Conservation (phyloP, 768 basidiomycete species). For the Suillus weaverae region DNA sequence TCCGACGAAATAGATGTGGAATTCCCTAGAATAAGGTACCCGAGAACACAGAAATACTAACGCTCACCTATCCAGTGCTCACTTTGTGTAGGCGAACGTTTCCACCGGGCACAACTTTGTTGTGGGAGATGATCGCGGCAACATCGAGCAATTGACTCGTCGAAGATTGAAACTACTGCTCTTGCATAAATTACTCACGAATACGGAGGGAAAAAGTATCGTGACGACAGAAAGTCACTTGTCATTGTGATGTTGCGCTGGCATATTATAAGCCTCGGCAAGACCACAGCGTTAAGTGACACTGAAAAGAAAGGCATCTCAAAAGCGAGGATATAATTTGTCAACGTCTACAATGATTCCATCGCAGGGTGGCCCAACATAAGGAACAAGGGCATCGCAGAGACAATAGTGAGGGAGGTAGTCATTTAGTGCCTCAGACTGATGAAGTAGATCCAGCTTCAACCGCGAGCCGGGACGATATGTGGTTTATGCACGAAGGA, state of each 20-base stretch:
- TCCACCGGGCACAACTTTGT: no score
- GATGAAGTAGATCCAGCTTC: no score
- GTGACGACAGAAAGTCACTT: no score
- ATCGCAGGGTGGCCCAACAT: no score
- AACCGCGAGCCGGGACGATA: not conserved
- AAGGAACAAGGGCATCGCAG: no score
- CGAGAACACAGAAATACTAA: not conserved
- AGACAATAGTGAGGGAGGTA: no score
- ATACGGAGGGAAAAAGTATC: no score
- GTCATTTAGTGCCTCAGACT: no score
- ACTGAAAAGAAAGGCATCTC: not conserved
- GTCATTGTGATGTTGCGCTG: not conserved
- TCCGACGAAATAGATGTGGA: not conserved
- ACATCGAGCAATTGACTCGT: not conserved
- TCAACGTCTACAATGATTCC: not conserved
- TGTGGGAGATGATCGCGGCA: not conserved
- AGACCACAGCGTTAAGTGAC: not conserved
- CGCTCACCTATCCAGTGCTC: not conserved
- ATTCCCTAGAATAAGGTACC: not conserved
- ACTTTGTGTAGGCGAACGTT: not conserved
- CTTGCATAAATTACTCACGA: no score
- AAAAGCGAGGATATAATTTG: not conserved
- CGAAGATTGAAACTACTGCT: no score
- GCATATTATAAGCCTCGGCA: not conserved
- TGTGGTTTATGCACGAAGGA: not conserved